These are phyloP conservation scores for Podaxis sp. DNA, from an alignment of 768 basidiomycete species.

Conservation along the genomic window DNA sequence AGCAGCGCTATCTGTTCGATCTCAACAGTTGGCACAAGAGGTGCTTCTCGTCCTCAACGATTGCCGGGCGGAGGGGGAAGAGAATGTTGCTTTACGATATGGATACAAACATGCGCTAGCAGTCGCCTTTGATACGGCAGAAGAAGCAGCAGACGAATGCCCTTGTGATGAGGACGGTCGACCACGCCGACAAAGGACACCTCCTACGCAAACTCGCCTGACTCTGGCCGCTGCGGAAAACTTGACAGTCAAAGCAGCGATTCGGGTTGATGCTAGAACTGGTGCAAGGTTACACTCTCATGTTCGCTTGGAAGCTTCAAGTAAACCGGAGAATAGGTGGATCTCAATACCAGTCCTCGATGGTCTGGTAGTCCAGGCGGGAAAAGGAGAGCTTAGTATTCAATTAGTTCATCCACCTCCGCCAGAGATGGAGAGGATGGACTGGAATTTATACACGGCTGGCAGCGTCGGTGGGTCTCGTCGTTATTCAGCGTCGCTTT, in stretches of 20 bases:
- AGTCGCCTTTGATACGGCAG: conserved; percentile 58
- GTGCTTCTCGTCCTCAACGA: conserved; percentile 54
- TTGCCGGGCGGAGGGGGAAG: conserved; percentile 19
- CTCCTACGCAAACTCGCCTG: conserved; percentile 40
- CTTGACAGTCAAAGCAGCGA: conserved; percentile 40
- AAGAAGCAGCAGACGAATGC: conserved; percentile 64
- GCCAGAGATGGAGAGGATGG: conserved; percentile 53
- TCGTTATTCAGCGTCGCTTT: neutral
- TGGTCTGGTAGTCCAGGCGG: conserved; percentile 51
- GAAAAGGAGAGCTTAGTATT: conserved; percentile 50
- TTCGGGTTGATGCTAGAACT: conserved; percentile 50
- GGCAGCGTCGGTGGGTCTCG: conserved; percentile 49
- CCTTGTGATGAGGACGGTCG: conserved; percentile 61
- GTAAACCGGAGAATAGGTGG: conserved; percentile 47
- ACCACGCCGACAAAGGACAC: conserved; percentile 39
- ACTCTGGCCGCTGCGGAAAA: conserved; percentile 25
- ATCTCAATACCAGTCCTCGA: conserved; percentile 45
- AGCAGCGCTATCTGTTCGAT: conserved; percentile 45
- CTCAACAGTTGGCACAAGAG: conserved; percentile 51
- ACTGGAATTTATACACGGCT: conserved; percentile 63
- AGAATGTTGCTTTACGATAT: conserved; percentile 23
- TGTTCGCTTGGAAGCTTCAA: conserved; percentile 56
- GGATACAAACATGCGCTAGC: conserved; percentile 52
- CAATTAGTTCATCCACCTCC: conserved; percentile 54
- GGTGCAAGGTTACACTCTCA: conserved; percentile 59